Evolutionary conservation across 768 basidiomycete species (phyloP).

Genomic region (Daedaleopsis nitida): DNA sequence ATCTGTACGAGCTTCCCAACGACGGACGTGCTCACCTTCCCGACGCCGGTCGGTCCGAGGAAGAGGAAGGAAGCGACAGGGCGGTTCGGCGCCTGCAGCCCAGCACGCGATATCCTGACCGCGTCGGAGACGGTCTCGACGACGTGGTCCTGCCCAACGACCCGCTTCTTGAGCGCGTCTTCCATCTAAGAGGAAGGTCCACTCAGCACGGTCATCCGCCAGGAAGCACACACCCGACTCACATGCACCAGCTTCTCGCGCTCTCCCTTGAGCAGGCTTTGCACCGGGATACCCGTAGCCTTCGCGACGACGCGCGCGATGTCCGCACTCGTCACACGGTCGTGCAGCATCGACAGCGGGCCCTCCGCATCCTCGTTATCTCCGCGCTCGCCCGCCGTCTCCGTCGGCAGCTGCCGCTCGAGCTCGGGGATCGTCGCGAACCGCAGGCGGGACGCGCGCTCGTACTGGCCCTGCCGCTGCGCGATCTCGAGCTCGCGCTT

Average conservation of each 20-base stretch:
- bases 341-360: conserved; percentile 72
- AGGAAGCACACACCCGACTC: too few species aligned
- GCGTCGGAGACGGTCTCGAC: conserved; percentile 85
- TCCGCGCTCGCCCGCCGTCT: conserved; percentile 38
- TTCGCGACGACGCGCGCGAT: conserved; percentile 88
- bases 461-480: conserved; percentile 86
- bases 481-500: conserved; percentile 87
- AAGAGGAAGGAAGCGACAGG: conserved; percentile 95
- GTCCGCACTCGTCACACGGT: conserved; percentile 86
- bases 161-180: conserved; percentile 65
- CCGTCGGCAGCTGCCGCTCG: conserved; percentile 65
- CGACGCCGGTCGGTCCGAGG: conserved; percentile 86
- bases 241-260: conserved; percentile 88
- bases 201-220: background rate
- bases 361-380: conserved; percentile 50
- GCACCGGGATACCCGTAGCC: conserved; percentile 88
- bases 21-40: conserved; percentile 52
- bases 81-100: conserved; percentile 83
- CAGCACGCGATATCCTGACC: conserved; percentile 90
- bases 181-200: conserved; percentile 68
- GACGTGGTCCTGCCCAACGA: conserved; percentile 93
- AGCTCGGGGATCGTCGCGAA: conserved; percentile 86
- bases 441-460: conserved; percentile 79
- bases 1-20: background rate
- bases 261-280: conserved; percentile 87